phyloP scores from a whole-genome alignment of 2,329 filamentous ascomycete genomes.

The Venturiaceae sp. region DNA sequence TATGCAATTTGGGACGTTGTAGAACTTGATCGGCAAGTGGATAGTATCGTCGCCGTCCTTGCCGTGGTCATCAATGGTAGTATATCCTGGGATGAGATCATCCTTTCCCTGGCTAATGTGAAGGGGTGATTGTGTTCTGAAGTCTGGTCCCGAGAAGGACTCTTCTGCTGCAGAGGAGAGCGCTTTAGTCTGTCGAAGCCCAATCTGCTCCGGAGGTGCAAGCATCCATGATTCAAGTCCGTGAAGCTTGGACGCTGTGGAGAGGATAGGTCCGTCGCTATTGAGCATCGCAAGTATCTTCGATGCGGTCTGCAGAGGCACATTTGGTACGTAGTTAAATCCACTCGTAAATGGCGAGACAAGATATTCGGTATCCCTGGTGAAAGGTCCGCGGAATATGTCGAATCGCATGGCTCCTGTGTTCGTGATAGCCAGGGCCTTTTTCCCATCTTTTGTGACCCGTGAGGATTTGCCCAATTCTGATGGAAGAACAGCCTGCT shows the following conservation, averaged over 20 bases:
- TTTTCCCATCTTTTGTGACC: slow-evolving; percentile 37
- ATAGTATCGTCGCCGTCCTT: slow-evolving; percentile 83
- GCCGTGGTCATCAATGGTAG: slow-evolving; percentile 76
- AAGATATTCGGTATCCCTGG: slow-evolving; percentile 74
- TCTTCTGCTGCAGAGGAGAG: neutral
- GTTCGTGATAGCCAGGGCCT: slow-evolving; percentile 70
- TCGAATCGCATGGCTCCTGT: slow-evolving; percentile 92
- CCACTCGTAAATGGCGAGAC: slow-evolving; percentile 80
- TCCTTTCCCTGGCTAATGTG: slow-evolving; percentile 20
- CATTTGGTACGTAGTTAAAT: slow-evolving; percentile 67
- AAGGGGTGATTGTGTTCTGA: slow-evolving; percentile 14
- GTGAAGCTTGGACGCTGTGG: slow-evolving; percentile 17
- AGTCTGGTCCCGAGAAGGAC: neutral
- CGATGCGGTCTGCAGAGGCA: slow-evolving; percentile 67
- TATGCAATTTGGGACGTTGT: slow-evolving; percentile 74
- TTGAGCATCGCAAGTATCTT: slow-evolving; percentile 55
- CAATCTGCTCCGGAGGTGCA: slow-evolving; percentile 35
- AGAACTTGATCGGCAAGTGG: slow-evolving; percentile 65
- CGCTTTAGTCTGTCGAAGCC: slow-evolving; percentile 2
- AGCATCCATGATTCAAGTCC: slow-evolving; percentile 23
- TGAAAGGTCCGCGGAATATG: slow-evolving; percentile 87
- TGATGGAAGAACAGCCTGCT: slow-evolving; percentile 62
- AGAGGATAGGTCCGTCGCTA: slow-evolving; percentile 42
- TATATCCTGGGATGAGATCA: slow-evolving; percentile 67
- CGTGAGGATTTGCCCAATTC: slow-evolving; percentile 39